phyloP scores from a whole-genome alignment of 1,139 yeast genomes.

The Nakaseomyces delphensis region DNA sequence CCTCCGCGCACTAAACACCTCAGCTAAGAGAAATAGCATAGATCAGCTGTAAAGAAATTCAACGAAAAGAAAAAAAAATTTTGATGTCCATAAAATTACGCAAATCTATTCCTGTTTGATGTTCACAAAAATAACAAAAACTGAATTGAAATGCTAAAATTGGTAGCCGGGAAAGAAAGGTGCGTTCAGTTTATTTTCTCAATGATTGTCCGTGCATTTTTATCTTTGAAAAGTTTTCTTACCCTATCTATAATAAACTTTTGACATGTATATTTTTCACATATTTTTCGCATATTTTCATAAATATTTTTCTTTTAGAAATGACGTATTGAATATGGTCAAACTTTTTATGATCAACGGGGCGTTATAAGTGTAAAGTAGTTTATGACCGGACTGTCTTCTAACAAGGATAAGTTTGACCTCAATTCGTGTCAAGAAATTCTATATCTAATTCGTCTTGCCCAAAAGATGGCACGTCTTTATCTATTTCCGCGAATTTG shows the following conservation, averaged over 20 bases:
- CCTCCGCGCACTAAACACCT: no score
- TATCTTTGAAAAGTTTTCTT: no score
- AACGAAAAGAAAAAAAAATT: not conserved
- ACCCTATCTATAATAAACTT: not conserved
- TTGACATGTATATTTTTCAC: no score
- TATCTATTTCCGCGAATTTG: not conserved
- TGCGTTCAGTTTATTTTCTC: not conserved
- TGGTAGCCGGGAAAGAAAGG: not conserved
- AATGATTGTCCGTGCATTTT: not conserved
- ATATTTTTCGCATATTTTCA: no score
- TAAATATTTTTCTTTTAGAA: no score
- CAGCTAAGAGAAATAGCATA: no score
- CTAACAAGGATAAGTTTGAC: no score
- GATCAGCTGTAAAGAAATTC: no score
- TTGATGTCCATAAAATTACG: not conserved
- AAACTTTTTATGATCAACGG: no score
- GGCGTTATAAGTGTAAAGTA: no score
- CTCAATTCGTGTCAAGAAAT: not conserved
- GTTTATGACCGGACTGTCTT: no score
- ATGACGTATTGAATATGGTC: no score
- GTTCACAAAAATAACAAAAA: not conserved
- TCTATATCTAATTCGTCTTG: slow-evolving; percentile 24
- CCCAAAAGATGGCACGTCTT: slow-evolving; percentile 27
- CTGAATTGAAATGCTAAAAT: not conserved
- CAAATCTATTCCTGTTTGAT: not conserved